Evolutionary conservation across 2,329 filamentous ascomycete genomes (phyloP).

Genomic region (Xylariaceae sp.): DNA sequence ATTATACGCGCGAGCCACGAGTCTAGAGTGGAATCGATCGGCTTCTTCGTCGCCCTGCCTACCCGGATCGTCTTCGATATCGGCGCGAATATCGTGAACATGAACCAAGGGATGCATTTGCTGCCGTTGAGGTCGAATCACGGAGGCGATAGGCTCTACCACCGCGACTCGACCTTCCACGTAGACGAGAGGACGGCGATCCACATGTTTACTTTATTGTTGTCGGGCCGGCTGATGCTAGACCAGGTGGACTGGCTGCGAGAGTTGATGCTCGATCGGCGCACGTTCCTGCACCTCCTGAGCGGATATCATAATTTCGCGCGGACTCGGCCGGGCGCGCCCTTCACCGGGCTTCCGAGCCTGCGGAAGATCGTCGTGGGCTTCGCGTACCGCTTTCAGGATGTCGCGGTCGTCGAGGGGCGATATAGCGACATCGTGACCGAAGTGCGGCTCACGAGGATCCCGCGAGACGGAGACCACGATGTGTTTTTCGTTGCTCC

Average conservation of each 20-base stretch:
- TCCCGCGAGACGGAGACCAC: not conserved
- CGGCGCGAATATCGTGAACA: slow-evolving; percentile 5
- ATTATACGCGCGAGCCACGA: not conserved
- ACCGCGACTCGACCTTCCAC: slow-evolving; percentile 6
- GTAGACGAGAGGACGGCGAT: slow-evolving; percentile 1
- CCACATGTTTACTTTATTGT: not conserved
- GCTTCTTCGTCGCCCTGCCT: not conserved
- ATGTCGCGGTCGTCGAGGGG: slow-evolving; percentile 4
- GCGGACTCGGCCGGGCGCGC: not conserved
- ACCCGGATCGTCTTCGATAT: not conserved
- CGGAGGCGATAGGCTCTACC: not conserved
- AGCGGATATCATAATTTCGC: not conserved
- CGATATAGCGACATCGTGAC: slow-evolving; percentile 5
- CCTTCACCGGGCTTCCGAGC: not conserved
- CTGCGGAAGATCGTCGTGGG: slow-evolving; percentile 6
- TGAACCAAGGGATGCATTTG: not conserved
- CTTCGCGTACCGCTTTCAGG: slow-evolving; percentile 1
- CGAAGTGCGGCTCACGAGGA: not conserved
- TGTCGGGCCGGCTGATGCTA: not conserved
- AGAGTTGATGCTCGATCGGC: slow-evolving; percentile 3
- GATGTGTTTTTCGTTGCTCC: not conserved
- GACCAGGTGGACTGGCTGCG: not conserved
- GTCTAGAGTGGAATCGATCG: not conserved
- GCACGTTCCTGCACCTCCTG: slow-evolving; percentile 5
- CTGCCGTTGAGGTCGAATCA: not conserved